Base-by-base conservation (phyloP, 129 eudicot genomes). In the Ambrosia trifida region DNA sequence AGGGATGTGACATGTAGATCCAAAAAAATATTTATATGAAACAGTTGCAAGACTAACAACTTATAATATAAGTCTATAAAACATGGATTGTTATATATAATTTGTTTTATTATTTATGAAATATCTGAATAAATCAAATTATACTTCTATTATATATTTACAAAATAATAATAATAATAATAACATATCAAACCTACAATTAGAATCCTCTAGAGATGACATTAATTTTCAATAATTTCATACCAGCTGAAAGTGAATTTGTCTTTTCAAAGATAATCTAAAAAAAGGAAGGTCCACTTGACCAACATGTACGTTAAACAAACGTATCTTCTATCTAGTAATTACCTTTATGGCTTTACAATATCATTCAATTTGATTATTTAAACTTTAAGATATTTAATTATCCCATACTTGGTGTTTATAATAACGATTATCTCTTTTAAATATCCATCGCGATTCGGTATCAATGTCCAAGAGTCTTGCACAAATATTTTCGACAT, bases 181-280 rank as follows among this genome's bases (percentile, higher is more conserved):
- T 60, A 8, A 12, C 11, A 64, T 10, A 41, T 20, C 3, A 12
- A 24, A 44, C 38, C 38, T 17, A 44, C 19, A 66, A 45, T 0
- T 24, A 45, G 38, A 45, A 20, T 12, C 65, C 19, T 28, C 64
- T 57, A 57, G 38, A 57, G 64, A 57, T 59, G 43, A n/a, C 65
- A 32, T 31, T 59, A 59, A 59, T 31, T 59, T 12, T 59, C 65
- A 59, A 44, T 66, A 66, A 66, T 28, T 17, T 40, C 36, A 19
- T 65, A 36, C 46, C 46, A 35, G 20, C 35, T 43, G 35, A 65
- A 65, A 43, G 13, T 65, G 70, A 65, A 65, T 19, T 19, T 43
- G 53, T 65, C 70, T 65, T 65, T 41, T 9, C 44, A 24, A 65
- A 43, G 70, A 59, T 59, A 65, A 41, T 65, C 52, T 65, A 65